Base-by-base conservation (phyloP, 257 asterid species). In the Coffea canephora region DNA sequence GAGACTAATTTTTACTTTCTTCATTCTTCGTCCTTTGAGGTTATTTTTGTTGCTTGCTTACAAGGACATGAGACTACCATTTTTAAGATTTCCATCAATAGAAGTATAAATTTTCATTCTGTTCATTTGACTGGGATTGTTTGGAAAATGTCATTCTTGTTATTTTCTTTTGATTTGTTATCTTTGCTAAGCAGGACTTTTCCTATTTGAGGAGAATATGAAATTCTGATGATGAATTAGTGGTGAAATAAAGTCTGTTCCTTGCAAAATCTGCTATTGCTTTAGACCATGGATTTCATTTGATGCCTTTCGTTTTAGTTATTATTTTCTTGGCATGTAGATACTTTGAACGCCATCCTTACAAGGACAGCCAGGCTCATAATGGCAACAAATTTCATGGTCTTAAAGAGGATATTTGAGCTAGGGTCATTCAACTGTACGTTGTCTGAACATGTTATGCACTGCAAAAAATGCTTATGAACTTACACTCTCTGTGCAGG, bases 401-500 rank as follows among this genome's bases (percentile, higher is more conserved):
- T 68, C 50, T 50, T 21, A 39, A 12, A 14, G 78, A 48, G 36
- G n/a, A 31, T 45, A 31, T 72, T 19, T 68, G 61, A 52, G 4
- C 61, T 52, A 11, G 1, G 64, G 41, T 5, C 19, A 34, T 23
- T 79, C 10, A 36, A 67, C 11, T 50, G 49, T 64, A 16, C 46
- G 4, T 71, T 27, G 69, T 67, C n/a, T 71, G 48, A 31, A 72
- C 36, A 11, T 12, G 14, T 69, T 49, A 45, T 78, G 49, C 23
- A 19, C 27, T 8, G 76, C 62, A 52, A 46, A 41, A 73, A 62
- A 61, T 64, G 19, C 59, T 65, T 54, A 71, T 27, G n/a, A 27
- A 31, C 57, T 62, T 43, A 52, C 52, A 49, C 27, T 59, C 71
- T 62, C 27, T 78, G 66, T 89, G 88, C 94, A 94, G 98, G 98